Evolutionary conservation across 768 basidiomycete genomes (phyloP).

Genomic region (Fibroporia radiculosa): DNA sequence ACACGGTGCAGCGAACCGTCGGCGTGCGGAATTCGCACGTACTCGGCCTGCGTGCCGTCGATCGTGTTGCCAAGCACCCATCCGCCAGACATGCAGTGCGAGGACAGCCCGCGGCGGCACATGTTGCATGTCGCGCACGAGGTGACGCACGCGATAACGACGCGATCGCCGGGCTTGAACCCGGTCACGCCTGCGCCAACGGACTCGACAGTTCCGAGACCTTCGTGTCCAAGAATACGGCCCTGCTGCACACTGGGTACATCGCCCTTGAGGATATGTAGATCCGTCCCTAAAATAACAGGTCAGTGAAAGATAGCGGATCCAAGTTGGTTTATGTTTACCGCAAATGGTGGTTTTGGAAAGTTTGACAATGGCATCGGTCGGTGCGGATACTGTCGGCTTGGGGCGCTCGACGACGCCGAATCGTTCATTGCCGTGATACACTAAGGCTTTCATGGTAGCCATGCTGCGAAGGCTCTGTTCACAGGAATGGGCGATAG

Average conservation of each 20-base stretch:
- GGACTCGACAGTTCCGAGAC: slow-evolving; percentile 26
- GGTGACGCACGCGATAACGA: slow-evolving; percentile 12
- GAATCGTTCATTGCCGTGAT: background rate
- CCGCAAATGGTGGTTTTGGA: background rate
- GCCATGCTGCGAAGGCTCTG: background rate
- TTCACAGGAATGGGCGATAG: too few species aligned
- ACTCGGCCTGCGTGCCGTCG: slow-evolving; percentile 19
- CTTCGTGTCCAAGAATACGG: slow-evolving; percentile 35
- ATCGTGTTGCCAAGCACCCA: slow-evolving; percentile 19
- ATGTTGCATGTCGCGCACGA: slow-evolving; percentile 15
- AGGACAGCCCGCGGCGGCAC: slow-evolving; percentile 14
- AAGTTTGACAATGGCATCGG: background rate
- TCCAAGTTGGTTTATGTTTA: background rate
- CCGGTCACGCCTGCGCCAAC: slow-evolving; percentile 23
- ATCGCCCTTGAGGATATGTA: slow-evolving; percentile 25
- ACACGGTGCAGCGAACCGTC: slow-evolving; percentile 14
- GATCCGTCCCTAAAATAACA: slow-evolving; percentile 26
- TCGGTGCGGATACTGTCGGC: background rate
- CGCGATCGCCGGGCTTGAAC: slow-evolving; percentile 26
- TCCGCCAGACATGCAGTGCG: slow-evolving; percentile 17
- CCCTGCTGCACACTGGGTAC: slow-evolving; percentile 18
- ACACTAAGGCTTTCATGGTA: background rate
- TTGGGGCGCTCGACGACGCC: background rate
- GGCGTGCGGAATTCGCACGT: slow-evolving; percentile 18
- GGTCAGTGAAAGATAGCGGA: background rate